Evolutionary conservation across 2,329 filamentous ascomycete genomes (phyloP), one percentile per base, ranked within the genome.

Genomic region (Arthrobotrys conoides): DNA sequence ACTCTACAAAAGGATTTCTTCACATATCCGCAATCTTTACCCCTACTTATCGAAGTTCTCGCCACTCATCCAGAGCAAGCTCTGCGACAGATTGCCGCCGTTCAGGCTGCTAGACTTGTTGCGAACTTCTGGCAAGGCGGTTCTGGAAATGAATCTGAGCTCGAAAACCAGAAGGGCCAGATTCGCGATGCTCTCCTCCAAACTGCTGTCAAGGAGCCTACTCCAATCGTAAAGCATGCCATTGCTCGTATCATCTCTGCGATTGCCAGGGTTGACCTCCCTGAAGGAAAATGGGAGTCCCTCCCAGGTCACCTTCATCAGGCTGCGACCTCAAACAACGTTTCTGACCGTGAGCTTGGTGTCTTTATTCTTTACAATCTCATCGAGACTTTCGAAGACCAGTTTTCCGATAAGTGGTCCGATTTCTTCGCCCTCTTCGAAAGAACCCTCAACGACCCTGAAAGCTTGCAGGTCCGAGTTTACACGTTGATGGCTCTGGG

Each of bases 1-100:
- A 91, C 94, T 83, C 90, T 98, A 78, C 94, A 97, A 86, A 96
- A 96, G 86, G 93, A 92, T 86, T 98, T 93, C 88, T 98, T 97
- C 87, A 91, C 90, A 83, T 90, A 93, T 82, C 92, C 95, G 46
- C 90, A 94, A 83, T 93, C 93, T 16, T 90, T 98, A 73, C 88
- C 95, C 71, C 90, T 93, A 82, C 91, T 98, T 80, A 89, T 98
- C 82, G 93, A 97, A 86, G 91, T 97, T 83, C 89, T 96, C 82
- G 92, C 93, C 82, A 93, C 91, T 75, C 91, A 97, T 85, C 87
- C 88, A n/a, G 88, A 90, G 83, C 84, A 88, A 57, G 89, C 91
- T 81, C 88, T 97, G 71, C 92, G 94, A 83, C 96, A 98, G 87
- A 89, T 97, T 81, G 94, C 96, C 67, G 93, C 94, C 67, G 93